Evolutionary conservation across 2,329 filamentous ascomycete genomes (phyloP), one percentile per base, ranked within the genome.

Genomic region (Venturia nashicola): DNA sequence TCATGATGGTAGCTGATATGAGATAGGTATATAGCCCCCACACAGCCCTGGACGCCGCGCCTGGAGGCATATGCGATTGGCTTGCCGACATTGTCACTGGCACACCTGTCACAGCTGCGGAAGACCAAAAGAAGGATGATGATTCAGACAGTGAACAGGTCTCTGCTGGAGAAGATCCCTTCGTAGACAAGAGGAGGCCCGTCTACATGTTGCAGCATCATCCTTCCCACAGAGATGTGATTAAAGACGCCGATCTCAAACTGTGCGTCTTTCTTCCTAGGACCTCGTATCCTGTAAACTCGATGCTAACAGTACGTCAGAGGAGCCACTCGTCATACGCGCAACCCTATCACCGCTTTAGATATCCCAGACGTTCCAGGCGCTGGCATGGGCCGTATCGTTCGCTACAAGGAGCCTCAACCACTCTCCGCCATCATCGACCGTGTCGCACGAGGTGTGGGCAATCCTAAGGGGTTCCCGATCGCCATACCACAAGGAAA

Each of bases 1-100:
- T 9, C 46, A 39, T 18, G 18, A 43, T 1, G 6, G 40, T 16
- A 23, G 12, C 23, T 34, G 16, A 43, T 34, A 23, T 20, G 11
- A 34, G 5, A 36, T 51, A 76, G 75, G 75, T 99, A 64, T 99
- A 97, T 79, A 91, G 88, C 68, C 94, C 94, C 0, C 94, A 99
- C 76, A 99, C 94, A 0, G 93, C 94, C 16, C 85, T 97, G 54
- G 94, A 99, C 75, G 91, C 91, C 46, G 90, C 90, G 0, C 84
- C 86, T 0, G 85, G 86, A 20, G 94, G 94, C 4, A 84, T 99
- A 69, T 95, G 92, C 72, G 90, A 96, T 74, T 99, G 93, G 93
- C 86, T 99, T 11, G 91, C 90, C 66, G 89, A 95, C 71, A 87
- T 95, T 60, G 84, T 97, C 23, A 86, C 87, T 2, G 86, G 85